A percentile compares a stretch with the other conserved stretches of the same genome.
phyloP scores from a whole-genome alignment of 1,139 yeast genomes.

The Geotrichum aggregatum region DNA sequence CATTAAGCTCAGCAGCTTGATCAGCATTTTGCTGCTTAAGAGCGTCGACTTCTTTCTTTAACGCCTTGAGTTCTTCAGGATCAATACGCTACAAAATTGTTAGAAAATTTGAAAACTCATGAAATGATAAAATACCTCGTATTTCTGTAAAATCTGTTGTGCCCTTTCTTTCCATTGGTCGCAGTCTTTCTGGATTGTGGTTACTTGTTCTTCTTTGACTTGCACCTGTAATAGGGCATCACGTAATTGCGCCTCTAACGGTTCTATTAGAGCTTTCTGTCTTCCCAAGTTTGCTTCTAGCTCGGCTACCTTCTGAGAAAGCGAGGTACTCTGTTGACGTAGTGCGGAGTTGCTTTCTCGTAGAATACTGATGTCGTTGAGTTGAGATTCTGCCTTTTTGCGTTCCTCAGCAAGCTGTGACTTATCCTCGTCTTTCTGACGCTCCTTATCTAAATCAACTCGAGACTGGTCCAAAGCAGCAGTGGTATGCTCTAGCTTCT shows the following conservation, averaged over 20 bases:
- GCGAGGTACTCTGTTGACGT: slow-evolving; percentile 49
- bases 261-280: slow-evolving; percentile 35
- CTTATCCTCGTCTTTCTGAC: slow-evolving; percentile 33
- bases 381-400: slow-evolving; percentile 52
- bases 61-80: slow-evolving; percentile 45
- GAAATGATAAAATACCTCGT: background rate
- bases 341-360: slow-evolving; percentile 71
- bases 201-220: slow-evolving; percentile 44
- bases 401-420: slow-evolving; percentile 43
- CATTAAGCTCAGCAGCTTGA: slow-evolving; percentile 30
- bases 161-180: slow-evolving; percentile 53
- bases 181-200: slow-evolving; percentile 43
- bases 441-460: slow-evolving; percentile 30
- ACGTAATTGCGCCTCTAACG: slow-evolving; percentile 39
- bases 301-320: slow-evolving; percentile 35
- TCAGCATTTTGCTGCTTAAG: slow-evolving; percentile 26
- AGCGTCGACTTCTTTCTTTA: slow-evolving; percentile 39
- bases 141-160: slow-evolving; percentile 46
- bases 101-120: background rate
- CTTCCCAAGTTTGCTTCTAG: slow-evolving; percentile 39
- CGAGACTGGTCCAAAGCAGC: slow-evolving; percentile 37
- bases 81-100: slow-evolving; percentile 38
- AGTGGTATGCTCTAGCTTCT: slow-evolving; percentile 35
- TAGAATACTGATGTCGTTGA: slow-evolving; percentile 63
- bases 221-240: slow-evolving; percentile 42